Evolutionary conservation across 306 rosid species (phyloP).

Genomic region (Rosa persica): DNA sequence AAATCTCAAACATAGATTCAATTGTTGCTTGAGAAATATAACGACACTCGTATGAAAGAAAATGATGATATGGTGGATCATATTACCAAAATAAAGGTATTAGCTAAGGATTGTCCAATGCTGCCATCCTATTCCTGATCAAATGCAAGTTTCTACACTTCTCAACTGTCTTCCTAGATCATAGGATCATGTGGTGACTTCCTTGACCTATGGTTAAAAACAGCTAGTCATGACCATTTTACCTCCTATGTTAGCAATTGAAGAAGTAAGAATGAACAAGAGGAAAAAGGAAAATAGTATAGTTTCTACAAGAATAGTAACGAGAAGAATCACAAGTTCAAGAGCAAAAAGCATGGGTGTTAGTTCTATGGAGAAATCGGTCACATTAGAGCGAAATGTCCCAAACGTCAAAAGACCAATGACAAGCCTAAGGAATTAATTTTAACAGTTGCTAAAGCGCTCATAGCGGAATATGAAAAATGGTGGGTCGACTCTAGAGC

Average conservation of each 20-base stretch:
- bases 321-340: neutral
- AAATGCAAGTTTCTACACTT: conserved; percentile 1
- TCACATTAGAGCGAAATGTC: too few species aligned
- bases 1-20: conserved; percentile 5
- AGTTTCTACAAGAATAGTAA: too few species aligned
- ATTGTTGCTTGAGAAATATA: neutral
- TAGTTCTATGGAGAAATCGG: too few species aligned
- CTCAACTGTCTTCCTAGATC: neutral
- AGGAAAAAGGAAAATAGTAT: neutral
- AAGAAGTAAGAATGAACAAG: neutral
- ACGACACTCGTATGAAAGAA: neutral
- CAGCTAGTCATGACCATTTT: neutral
- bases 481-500: neutral
- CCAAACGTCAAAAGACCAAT: too few species aligned
- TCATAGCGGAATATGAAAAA: neutral
- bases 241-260: neutral
- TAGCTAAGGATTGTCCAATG: neutral
- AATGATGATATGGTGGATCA: neutral
- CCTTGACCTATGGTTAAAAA: neutral
- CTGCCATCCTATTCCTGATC: neutral
- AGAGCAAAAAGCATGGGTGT: too few species aligned
- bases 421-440: neutral
- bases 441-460: neutral
- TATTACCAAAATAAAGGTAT: neutral
- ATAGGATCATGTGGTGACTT: neutral